Conservation (phyloP, 345 rosid genomes). For the Eucalyptus polyanthemos region DNA sequence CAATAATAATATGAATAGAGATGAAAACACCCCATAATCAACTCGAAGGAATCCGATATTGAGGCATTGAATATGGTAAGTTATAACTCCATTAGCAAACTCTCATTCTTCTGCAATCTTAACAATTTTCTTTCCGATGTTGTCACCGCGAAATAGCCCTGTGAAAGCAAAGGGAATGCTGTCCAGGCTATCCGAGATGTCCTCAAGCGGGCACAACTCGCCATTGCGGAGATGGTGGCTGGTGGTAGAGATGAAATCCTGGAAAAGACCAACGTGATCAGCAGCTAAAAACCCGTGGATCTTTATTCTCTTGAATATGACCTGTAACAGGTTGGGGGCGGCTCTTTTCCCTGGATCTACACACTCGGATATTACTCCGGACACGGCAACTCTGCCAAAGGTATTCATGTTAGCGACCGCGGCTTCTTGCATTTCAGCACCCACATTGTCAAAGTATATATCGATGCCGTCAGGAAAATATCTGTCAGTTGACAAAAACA, state of each 20-base stretch:
- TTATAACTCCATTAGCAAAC: neutral
- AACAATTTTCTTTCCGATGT: constrained; percentile 22
- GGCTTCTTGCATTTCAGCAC: constrained; percentile 42
- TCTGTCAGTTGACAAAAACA: neutral
- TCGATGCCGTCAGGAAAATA: constrained; percentile 50
- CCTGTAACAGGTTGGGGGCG: constrained; percentile 25
- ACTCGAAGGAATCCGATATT: neutral
- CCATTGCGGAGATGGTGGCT: constrained; percentile 14
- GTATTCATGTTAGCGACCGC: constrained; percentile 39
- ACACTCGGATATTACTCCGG: constrained; percentile 41
- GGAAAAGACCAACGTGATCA: constrained; percentile 7
- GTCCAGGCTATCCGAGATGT: constrained; percentile 32
- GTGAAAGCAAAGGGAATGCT: constrained; percentile 39
- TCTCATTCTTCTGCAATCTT: neutral
- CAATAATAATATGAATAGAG: neutral
- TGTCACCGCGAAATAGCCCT: constrained; percentile 22
- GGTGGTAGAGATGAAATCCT: constrained; percentile 30
- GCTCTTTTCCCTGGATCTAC: constrained; percentile 9
- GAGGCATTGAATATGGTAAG: neutral
- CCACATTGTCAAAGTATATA: constrained; percentile 54
- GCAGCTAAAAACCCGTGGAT: constrained; percentile 33
- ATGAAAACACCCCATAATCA: neutral
- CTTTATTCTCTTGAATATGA: constrained; percentile 35
- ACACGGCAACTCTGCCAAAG: constrained; percentile 33
- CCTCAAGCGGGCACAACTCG: constrained; percentile 21